These are phyloP conservation scores for Chaetothyriales sp. DNA, from an alignment of 2,329 filamentous ascomycete species.

Conservation along the genomic window DNA sequence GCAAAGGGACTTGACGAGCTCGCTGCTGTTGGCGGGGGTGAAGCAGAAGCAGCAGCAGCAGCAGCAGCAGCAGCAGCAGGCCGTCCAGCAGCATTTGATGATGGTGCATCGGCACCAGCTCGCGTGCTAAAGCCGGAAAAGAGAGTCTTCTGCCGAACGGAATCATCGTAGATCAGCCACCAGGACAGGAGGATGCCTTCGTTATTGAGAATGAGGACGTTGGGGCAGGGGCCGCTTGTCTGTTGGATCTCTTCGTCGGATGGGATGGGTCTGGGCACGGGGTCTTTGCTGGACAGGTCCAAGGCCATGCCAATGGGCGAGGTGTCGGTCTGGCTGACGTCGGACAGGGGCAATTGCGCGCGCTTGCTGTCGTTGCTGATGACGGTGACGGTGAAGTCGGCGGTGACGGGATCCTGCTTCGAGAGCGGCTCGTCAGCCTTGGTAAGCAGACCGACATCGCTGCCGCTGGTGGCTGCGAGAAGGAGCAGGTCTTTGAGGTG, in stretches of 20 bases:
- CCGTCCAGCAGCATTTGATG: background rate
- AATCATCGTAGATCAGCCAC: conserved; percentile 87
- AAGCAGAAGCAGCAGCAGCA: background rate
- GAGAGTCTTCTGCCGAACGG: conserved; percentile 57
- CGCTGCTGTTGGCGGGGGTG: conserved; percentile 3
- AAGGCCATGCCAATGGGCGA: conserved; percentile 65
- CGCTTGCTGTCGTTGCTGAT: conserved; percentile 60
- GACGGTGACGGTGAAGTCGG: conserved; percentile 60
- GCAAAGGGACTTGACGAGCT: conserved; percentile 5
- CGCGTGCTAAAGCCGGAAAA: conserved; percentile 54
- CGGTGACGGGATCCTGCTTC: conserved; percentile 46
- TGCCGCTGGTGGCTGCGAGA: conserved; percentile 64
- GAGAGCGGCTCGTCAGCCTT: conserved; percentile 57
- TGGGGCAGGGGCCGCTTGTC: conserved; percentile 68
- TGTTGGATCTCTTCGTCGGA: conserved; percentile 64
- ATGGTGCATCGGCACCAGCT: conserved; percentile 2
- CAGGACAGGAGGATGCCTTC: conserved; percentile 74
- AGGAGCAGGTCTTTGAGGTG: conserved; percentile 70
- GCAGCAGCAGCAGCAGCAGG: background rate
- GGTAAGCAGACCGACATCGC: conserved; percentile 66
- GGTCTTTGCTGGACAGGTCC: conserved; percentile 72
- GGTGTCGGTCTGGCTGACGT: conserved; percentile 52
- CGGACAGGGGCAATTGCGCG: conserved; percentile 60
- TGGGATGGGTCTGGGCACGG: conserved; percentile 62
- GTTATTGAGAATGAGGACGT: conserved; percentile 72